Percentiles rank a stretch among this genome's conserved stretches.
phyloP scores from a whole-genome alignment of 2,329 filamentous ascomycete species.

The Monilinia fructigena region DNA sequence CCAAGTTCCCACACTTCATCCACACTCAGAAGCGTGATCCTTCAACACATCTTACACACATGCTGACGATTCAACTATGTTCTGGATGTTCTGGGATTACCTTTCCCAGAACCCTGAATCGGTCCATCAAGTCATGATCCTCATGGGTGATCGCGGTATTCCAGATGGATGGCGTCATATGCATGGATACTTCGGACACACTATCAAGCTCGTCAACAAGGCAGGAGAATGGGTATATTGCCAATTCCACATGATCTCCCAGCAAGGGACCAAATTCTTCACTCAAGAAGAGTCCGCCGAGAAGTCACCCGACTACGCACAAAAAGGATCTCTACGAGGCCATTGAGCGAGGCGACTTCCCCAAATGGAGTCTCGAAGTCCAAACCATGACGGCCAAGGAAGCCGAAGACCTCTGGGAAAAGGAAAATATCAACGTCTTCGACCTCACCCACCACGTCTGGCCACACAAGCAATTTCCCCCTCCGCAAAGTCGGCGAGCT shows the following conservation, averaged over 20 bases:
- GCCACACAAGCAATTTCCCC: slow-evolving; percentile 49
- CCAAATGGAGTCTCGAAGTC: slow-evolving; percentile 55
- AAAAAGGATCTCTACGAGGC: slow-evolving; percentile 53
- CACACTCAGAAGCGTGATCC: slow-evolving; percentile 75
- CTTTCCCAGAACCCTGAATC: slow-evolving; percentile 50
- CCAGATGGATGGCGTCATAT: slow-evolving; percentile 54
- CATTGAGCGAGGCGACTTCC: slow-evolving; percentile 52
- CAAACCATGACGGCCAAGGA: slow-evolving; percentile 53
- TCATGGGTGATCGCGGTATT: slow-evolving; percentile 57
- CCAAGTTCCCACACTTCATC: slow-evolving; percentile 72
- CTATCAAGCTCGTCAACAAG: slow-evolving; percentile 55
- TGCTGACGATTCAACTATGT: slow-evolving; percentile 54
- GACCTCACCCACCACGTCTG: slow-evolving; percentile 56
- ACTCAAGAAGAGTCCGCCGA: slow-evolving; percentile 49
- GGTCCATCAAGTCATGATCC: slow-evolving; percentile 57
- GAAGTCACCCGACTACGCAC: slow-evolving; percentile 49
- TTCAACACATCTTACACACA: slow-evolving; percentile 64
- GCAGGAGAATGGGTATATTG: slow-evolving; percentile 54
- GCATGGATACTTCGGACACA: slow-evolving; percentile 56
- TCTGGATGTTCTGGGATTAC: slow-evolving; percentile 26
- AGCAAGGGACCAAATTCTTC: slow-evolving; percentile 53
- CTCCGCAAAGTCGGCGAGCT: slow-evolving; percentile 51
- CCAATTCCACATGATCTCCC: slow-evolving; percentile 53
- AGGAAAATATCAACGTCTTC: slow-evolving; percentile 49
- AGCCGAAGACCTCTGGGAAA: slow-evolving; percentile 46